Evolutionary conservation across 768 basidiomycete genomes (phyloP).

Genomic region (Lactarius quietus): DNA sequence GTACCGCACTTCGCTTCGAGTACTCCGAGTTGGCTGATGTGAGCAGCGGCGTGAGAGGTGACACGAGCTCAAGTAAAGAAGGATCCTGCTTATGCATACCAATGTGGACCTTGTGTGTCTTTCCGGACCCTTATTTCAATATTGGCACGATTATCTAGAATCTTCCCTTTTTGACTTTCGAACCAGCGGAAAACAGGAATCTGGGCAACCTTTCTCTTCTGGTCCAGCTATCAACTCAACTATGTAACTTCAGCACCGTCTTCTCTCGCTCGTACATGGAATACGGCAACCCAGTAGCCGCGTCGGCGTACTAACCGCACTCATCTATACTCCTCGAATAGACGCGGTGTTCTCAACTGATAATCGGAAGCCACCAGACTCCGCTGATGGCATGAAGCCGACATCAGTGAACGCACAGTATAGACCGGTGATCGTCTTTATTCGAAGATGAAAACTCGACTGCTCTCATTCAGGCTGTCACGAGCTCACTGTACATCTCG

Average conservation of each 20-base stretch:
- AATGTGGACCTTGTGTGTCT: background rate
- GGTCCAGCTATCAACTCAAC: background rate
- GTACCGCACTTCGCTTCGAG: background rate
- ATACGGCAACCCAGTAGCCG: background rate
- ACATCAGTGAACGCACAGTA: background rate
- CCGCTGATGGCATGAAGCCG: background rate
- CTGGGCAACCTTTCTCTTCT: background rate
- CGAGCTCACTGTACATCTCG: too few species aligned
- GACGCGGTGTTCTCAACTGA: background rate
- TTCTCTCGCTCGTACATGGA: background rate
- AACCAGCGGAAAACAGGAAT: background rate
- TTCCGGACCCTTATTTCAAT: background rate
- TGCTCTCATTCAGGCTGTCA: too few species aligned
- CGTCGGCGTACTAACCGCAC: background rate
- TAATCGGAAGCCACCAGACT: background rate
- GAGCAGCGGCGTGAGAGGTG: too few species aligned
- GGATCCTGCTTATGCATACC: background rate
- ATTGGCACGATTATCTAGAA: too few species aligned
- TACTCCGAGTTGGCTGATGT: background rate
- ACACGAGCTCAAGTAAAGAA: too few species aligned
- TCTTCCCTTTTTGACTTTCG: background rate
- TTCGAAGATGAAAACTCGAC: background rate
- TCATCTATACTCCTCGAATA: background rate
- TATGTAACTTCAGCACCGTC: background rate
- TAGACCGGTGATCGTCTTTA: background rate